These are phyloP conservation scores for Penicillium desertorum DNA, from an alignment of 495 filamentous ascomycete species.

Conservation along the genomic window DNA sequence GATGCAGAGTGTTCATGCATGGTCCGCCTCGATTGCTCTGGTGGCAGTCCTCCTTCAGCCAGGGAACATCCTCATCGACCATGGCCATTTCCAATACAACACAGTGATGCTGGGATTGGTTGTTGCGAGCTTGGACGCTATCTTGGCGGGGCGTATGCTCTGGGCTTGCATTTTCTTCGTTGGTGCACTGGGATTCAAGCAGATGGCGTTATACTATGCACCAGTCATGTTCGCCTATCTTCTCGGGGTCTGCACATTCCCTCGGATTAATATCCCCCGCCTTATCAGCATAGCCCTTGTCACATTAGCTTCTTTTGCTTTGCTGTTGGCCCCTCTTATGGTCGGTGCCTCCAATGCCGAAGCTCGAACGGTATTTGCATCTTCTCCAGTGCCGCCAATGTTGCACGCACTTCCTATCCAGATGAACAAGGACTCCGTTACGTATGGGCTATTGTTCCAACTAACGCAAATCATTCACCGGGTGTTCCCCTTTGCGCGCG, in stretches of 20 bases:
- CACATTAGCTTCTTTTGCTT: constrained; percentile 69
- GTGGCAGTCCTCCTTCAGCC: constrained; percentile 92
- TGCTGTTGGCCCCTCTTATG: constrained; percentile 73
- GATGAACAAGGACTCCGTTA: constrained; percentile 60
- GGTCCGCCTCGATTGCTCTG: constrained; percentile 81
- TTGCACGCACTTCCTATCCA: constrained; percentile 57
- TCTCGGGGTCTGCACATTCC: constrained; percentile 78
- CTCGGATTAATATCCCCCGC: constrained; percentile 64
- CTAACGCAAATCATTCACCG: constrained; percentile 77
- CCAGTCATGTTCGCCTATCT: constrained; percentile 90
- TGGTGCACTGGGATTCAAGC: constrained; percentile 89
- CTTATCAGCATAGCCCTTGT: constrained; percentile 71
- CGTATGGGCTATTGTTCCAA: constrained; percentile 74
- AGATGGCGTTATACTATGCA: constrained; percentile 98
- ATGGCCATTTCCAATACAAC: constrained; percentile 99
- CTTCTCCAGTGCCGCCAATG: constrained; percentile 54
- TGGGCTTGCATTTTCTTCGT: constrained; percentile 95
- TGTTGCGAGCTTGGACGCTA: constrained; percentile 80
- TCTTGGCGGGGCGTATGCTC: constrained; percentile 77
- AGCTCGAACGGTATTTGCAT: constrained; percentile 37
- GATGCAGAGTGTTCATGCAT: constrained; percentile 66
- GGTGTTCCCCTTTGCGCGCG: constrained; percentile 91
- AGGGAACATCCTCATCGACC: constrained; percentile 86
- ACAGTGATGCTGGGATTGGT: constrained; percentile 94
- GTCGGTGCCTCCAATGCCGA: constrained; percentile 48